Base-by-base conservation (phyloP, 257 asterid genomes). In the Lavandula angustifolia region DNA sequence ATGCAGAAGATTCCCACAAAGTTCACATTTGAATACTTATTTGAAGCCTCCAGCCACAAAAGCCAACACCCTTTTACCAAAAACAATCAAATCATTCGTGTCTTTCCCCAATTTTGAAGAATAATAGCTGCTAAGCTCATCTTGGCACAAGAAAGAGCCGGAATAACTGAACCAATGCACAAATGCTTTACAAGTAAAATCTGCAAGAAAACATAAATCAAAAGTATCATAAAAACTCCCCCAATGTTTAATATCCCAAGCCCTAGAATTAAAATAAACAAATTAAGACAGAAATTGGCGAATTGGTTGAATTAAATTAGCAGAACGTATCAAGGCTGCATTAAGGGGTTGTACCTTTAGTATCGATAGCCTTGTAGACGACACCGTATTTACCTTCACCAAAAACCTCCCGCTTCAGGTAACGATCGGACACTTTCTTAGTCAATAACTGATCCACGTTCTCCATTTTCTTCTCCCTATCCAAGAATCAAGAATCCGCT, bases 371-470 rank as follows among this genome's bases (percentile, higher is more conserved):
- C 68, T 89, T 92, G 84, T 61, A 87, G 54, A 92, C 95, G 66
- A 87, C 97, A 29, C 99, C 99, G 54, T 89, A 86, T 13, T 97
- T 87, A 41, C 97, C 97, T 76, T 89, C 95, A 47, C 95, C 96
- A 14, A 92, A 90, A 14, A 81, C 79, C 62, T 85, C 95, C 13
- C 89, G 85, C 71, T 84, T 92, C 57, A 85, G 83, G 71, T 92
- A 92, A 62, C 94, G 95, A 79, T 87, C 95, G 61, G 89, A 95
- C 9, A 92, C 95, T 73, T 84, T 87, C 79, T 84, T 89, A 12
- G 73, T 64, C 6, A 74, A 52, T 16, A 75, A 18, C 78, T 72
- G 81, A 70, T 74, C 84, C 73, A 67, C 79, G 29, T 80, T 85
- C 49, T 87, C 60, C 96, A 5, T 12, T 18, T 48, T 10, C 44